Percentiles rank a stretch among this genome's conserved stretches.
phyloP scores from a whole-genome alignment of 1,284 basidiomycete species.

The Wallemia ichthyophaga region DNA sequence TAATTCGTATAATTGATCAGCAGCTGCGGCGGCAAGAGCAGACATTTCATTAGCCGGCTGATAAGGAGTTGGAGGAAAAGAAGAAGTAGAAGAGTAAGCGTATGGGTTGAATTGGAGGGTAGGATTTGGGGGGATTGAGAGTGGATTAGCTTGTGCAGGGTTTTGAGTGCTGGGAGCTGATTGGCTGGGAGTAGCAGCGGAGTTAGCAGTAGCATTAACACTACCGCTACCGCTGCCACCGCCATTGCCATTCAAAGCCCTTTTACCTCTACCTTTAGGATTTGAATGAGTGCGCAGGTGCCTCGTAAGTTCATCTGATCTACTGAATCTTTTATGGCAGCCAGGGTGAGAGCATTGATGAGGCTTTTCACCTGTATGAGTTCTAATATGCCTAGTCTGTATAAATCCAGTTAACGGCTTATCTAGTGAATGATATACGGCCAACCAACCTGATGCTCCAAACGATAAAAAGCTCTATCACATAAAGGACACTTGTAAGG shows the following conservation, averaged over 20 bases:
- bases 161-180: background rate
- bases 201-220: too few species aligned
- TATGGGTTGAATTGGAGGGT: slow-evolving; percentile 4
- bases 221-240: too few species aligned
- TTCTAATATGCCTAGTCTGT: slow-evolving; percentile 87
- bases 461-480: slow-evolving; percentile 58
- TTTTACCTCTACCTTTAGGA: slow-evolving; percentile 11
- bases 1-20: slow-evolving; percentile 58
- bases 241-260: slow-evolving; percentile 6
- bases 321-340: slow-evolving; percentile 95
- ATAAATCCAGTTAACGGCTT: background rate
- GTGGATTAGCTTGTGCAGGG: background rate
- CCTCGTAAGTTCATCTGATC: slow-evolving; percentile 85
- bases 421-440: slow-evolving; percentile 6
- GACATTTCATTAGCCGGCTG: slow-evolving; percentile 19
- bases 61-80: slow-evolving; percentile 10
- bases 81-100: slow-evolving; percentile 4
- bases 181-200: slow-evolving; percentile 6
- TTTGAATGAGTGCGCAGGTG: slow-evolving; percentile 70
- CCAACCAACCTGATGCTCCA: slow-evolving; percentile 57
- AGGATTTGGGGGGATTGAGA: slow-evolving; percentile 3
- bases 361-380: slow-evolving; percentile 92
- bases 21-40: slow-evolving; percentile 44
- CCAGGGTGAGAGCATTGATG: slow-evolving; percentile 70
- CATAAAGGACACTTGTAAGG: slow-evolving; percentile 92